Base-by-base conservation (phyloP, 2,329 filamentous ascomycete species). In the Emericellopsis atlantica region DNA sequence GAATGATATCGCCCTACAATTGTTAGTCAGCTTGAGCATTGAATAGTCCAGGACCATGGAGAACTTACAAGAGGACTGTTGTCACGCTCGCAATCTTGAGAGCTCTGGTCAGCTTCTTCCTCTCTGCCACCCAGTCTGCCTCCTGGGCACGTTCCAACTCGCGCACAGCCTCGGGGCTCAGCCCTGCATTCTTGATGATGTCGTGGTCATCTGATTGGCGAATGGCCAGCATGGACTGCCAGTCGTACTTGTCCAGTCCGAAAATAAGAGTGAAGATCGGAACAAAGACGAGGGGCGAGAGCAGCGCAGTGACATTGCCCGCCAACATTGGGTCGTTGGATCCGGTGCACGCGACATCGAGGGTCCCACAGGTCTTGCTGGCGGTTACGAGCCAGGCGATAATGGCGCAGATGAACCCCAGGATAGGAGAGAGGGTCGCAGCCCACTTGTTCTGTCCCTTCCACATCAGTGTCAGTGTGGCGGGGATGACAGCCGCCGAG, bases 261-360 rank as follows among this genome's bases (percentile, higher is more conserved):
- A 54, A 51, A 26, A 70, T 61, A 42, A 79, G 70, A 0, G 83
- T 87, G 22, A 90, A 67, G 40, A 88, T 46, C 0, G 84, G 84
- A n/a, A 88, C 72, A 55, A 88, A 79, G 29, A 88, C 54, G 1
- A 85, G 46, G 0, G 88, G 88, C 0, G 83, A 81, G 7, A 94
- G 76, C 2, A 95, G 72, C 0, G 87, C 85, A 1, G 81, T 78
- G 4, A 94, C 84, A 49, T 92, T 92, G 36, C 86, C 86, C 4
- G 81, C 87, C 18, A 94, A 65, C 86, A 93, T 93, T 11, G 87
- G 84, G 47, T 84, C 76, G 61, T 93, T 93, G 32, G 79, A 74
- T 2, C 89, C 89, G 0, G 86, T 90, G 49, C 81, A 84, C 0
- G 64, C 70, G 33, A 95, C 83, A 36, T 70, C 75, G 22, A 95